These are phyloP conservation scores for Xerophyta viscosa DNA, from an alignment of 106 monocot species.

Conservation along the genomic window DNA sequence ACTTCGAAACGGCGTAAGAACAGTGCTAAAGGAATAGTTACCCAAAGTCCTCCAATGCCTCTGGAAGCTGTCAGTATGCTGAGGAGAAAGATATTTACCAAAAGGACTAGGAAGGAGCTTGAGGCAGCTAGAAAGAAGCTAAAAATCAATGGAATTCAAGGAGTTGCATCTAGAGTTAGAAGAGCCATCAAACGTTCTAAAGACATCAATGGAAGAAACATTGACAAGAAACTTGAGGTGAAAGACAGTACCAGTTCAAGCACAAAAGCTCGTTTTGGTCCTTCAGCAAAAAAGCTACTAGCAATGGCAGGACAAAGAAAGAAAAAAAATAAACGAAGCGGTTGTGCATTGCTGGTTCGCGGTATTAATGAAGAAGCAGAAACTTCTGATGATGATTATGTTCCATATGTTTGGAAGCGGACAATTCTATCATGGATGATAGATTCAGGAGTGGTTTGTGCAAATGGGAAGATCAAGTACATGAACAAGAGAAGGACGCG, in stretches of 20 bases:
- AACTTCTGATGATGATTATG: conserved; percentile 27
- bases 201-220: too few relatives aligned
- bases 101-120: conserved; percentile 13
- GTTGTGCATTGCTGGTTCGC: conserved; percentile 49
- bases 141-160: too few relatives aligned
- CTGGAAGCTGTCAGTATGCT: conserved; percentile 32
- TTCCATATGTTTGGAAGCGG: conserved; percentile 50
- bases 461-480: conserved; percentile 57
- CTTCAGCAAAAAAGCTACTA: too few relatives aligned
- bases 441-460: conserved; percentile 40
- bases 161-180: too few relatives aligned
- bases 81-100: conserved; percentile 39
- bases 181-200: too few relatives aligned
- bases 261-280: conserved; percentile 4
- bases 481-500: conserved; percentile 31
- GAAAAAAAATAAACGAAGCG: too few relatives aligned
- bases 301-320: too few relatives aligned
- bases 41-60: conserved; percentile 25
- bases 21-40: conserved; percentile 2
- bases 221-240: not conserved
- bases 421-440: conserved; percentile 75
- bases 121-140: conserved; percentile 9
- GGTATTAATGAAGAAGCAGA: conserved; percentile 23
- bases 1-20: not conserved
- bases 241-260: conserved; percentile 1